Base-by-base conservation (phyloP, 768 basidiomycete species). In the Rhodosporidiobolus sp. region DNA sequence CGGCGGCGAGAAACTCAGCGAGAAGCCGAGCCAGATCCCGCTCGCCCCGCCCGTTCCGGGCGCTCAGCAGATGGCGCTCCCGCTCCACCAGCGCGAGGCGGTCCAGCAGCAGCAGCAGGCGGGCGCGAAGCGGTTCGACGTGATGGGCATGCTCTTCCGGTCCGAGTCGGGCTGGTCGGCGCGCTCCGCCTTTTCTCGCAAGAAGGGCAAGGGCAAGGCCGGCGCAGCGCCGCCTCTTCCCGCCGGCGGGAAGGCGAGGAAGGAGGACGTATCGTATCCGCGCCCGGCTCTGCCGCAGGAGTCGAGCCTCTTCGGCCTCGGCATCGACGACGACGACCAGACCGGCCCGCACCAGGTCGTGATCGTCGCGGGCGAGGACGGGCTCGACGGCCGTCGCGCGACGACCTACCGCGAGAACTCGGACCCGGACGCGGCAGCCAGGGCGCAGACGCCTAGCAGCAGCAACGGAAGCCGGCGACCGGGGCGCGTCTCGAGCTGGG, bases 401-500 rank as follows among this genome's bases (percentile, higher is more conserved):
- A 65, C 71, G 48, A 75, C 65, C 50, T 65, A 72, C 59, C 66
- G 63, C 20, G 73, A 68, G 52, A 53, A 67, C 59, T 54, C 65
- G 55, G 65, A 68, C 24, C 28, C 56, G 54, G 17, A 63, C 24
- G 55, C 50, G 28, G 58, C 67, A 24, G 61, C 52, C 28, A n/a
- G 73, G 19, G 17, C 34, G 48, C 45, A 43, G 52, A 63, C 62
- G 34, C 50, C 62, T 2, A 48, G 32, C 19, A 46, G n/a, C 24
- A 53, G 64, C 54, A 34, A n/a, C 34, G 55, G 61, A 52, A 46
- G 65, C 62, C 17, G 53, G 35, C 17, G 50, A 32, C 59, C 70
- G 16, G 50, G 63, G 5, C 54, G 68, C 19, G 59, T 64, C 4
- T 70, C 69, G 45, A 77, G 73, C 63, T 76, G 75, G 67, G 75